phyloP scores from a whole-genome alignment of 305 asterid genomes.

The Fraxinus xanthoxyloides region DNA sequence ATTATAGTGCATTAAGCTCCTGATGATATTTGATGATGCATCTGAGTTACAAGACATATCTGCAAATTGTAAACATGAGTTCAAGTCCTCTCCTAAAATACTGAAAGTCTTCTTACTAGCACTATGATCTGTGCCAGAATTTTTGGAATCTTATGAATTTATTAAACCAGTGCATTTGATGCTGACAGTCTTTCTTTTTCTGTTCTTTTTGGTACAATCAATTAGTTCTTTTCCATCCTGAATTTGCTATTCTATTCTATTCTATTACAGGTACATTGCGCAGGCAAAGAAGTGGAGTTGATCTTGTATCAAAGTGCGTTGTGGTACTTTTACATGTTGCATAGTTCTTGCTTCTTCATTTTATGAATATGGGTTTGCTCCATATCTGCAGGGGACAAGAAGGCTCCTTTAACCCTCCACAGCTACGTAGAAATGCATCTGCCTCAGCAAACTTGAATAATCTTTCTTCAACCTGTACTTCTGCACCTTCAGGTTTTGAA shows the following conservation, averaged over 20 bases:
- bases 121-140: background rate
- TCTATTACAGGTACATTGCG: constrained; percentile 52
- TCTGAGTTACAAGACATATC: background rate
- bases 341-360: background rate
- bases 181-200: background rate
- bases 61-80: background rate
- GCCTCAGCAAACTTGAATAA: constrained; percentile 58
- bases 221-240: background rate
- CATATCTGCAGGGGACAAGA: constrained; percentile 54
- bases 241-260: constrained; percentile 10
- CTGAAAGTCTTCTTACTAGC: background rate
- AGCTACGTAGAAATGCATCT: constrained; percentile 71
- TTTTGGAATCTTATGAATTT: background rate
- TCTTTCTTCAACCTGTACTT: constrained; percentile 44
- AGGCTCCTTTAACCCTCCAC: constrained; percentile 41
- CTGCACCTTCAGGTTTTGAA: constrained; percentile 52
- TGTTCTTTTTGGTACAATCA: constrained; percentile 6
- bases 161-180: background rate
- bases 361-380: constrained; percentile 24
- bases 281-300: constrained; percentile 67
- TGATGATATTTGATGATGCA: background rate
- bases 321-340: constrained; percentile 10
- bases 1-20: background rate
- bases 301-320: constrained; percentile 53
- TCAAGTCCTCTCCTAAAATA: background rate